Evolutionary conservation across 306 rosid genomes (phyloP), one percentile per base, ranked within the genome.

Genomic region (Quercus variabilis): DNA sequence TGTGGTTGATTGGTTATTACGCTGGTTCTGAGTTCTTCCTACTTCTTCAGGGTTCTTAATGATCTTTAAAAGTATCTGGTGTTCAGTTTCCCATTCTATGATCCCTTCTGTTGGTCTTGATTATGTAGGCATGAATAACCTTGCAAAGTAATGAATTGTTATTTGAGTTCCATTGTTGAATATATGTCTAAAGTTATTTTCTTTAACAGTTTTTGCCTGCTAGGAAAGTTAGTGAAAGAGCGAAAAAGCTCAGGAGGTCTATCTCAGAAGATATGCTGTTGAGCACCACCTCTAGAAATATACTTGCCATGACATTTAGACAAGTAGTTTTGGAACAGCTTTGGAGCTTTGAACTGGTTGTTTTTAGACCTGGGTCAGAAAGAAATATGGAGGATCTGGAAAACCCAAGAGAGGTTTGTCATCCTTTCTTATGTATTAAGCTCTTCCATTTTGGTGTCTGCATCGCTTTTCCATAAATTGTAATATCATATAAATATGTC

Each of bases 241-340:
- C 97, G 7, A 62, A 80, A 19, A 90, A 84, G 84, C 91, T 94
- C 79, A 86, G 87, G 86, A 91, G 84, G 78, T 86, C 91, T 79
- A 77, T 94, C 74, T 70, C 88, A n/a, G 71, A 81, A 78, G 97
- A 91, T 73, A 54, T 86, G 33, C 76, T 86, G 64, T 83, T 89
- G 9, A 65, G 90, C 80, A 74, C 92, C 43, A 15, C 79, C 3
- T 87, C 97, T 33, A 86, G 74, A 78, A 89, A 92, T 79, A 84
- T 91, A 77, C 91, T 95, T 54, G 87, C 97, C 69, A 91, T 91
- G 94, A 92, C 99, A 57, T 95, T 95, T 88, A 90, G 92, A 85
- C 99, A 95, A 91, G 97, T 95, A 38, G 96, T 92, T 80, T 83
- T 95, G 85, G 86, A 84, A 75, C 90, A 88, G 81, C 87, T 90